Base-by-base conservation (phyloP, 495 filamentous ascomycete species). In the Talaromyces thailandensis region DNA sequence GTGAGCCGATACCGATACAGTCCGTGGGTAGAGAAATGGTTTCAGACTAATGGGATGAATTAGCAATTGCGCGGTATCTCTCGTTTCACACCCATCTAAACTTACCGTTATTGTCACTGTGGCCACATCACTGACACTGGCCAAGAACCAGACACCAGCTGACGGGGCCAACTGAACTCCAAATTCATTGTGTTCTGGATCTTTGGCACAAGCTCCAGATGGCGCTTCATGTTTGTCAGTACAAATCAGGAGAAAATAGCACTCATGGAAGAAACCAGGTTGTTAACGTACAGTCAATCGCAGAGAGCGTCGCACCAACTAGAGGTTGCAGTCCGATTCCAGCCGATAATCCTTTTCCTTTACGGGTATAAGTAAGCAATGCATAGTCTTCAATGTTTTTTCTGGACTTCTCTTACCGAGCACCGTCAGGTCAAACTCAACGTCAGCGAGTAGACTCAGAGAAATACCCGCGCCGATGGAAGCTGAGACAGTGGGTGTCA, bases 301-400 rank as follows among this genome's bases (percentile, higher is more conserved):
- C 60, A 4, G 64, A 53, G 4, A 73, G 31, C 31, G 64, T 69
- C 6, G 68, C 72, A 2, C 68, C 67, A 25, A 71, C 48, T 43
- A 67, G 69, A 9, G 73, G 73, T 60, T 71, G 66, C 26, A 78
- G 56, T 26, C 73, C 65, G 9, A 78, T 29, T 1, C 75, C 75
- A 21, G 67, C 64, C 50, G 75, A 66, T 35, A 71, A 70, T 1
- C 75, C 75, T 12, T 72, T 65, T 18, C 65, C 70, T 73, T 59
- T 52, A 28, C 9, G 28, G 8, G n/a, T 3, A 52, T 1, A n/a
- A 28, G 51, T 65, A 24, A 65, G 63, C 32, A 48, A 12, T 14
- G 4, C 26, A 8, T 12, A 25, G 3, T 40, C 14, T 40, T 60
- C 4, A 60, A 48, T 14, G 59, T 11, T 16, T 40, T n/a, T 40